Evolutionary conservation across 2,329 filamentous ascomycete species (phyloP).

Genomic region (Mollisiaceae sp.): DNA sequence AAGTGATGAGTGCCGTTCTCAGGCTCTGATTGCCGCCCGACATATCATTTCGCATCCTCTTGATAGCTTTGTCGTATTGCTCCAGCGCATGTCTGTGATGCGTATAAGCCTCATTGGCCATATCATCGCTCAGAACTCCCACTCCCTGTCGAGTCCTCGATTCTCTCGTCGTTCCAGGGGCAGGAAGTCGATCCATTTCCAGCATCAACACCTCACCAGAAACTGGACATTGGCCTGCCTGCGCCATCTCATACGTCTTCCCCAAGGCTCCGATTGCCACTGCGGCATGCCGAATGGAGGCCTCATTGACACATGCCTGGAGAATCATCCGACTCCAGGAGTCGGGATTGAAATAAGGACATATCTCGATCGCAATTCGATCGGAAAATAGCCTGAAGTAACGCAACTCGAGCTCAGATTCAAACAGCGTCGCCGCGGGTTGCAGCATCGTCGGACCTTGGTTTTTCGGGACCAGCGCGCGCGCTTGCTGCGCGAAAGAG

Average conservation of each 20-base stretch:
- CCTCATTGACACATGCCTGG: constrained; percentile 27
- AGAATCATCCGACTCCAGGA: constrained; percentile 31
- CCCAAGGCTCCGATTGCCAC: constrained; percentile 33
- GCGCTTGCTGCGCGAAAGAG: constrained; percentile 22
- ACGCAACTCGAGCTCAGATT: constrained; percentile 27
- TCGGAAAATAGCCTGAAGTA: constrained; percentile 32
- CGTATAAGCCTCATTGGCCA: constrained; percentile 12
- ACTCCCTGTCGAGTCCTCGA: background rate
- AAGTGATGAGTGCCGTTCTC: constrained; percentile 30
- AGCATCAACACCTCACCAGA: constrained; percentile 8
- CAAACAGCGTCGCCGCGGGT: constrained; percentile 19
- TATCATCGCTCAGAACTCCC: background rate
- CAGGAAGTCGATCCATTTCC: constrained; percentile 1
- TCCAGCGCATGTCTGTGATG: constrained; percentile 30
- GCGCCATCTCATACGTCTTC: constrained; percentile 29
- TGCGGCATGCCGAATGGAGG: constrained; percentile 30
- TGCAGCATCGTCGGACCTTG: constrained; percentile 18
- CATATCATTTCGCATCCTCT: constrained; percentile 25
- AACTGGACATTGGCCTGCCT: constrained; percentile 20
- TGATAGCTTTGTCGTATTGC: constrained; percentile 33
- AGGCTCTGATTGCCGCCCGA: constrained; percentile 23
- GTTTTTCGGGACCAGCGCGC: constrained; percentile 25
- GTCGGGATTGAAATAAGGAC: constrained; percentile 29
- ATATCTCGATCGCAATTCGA: constrained; percentile 26
- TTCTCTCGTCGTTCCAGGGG: background rate